phyloP scores from a whole-genome alignment of 2,329 filamentous ascomycete genomes.

The Aspergillus pseudoviridinutans region DNA sequence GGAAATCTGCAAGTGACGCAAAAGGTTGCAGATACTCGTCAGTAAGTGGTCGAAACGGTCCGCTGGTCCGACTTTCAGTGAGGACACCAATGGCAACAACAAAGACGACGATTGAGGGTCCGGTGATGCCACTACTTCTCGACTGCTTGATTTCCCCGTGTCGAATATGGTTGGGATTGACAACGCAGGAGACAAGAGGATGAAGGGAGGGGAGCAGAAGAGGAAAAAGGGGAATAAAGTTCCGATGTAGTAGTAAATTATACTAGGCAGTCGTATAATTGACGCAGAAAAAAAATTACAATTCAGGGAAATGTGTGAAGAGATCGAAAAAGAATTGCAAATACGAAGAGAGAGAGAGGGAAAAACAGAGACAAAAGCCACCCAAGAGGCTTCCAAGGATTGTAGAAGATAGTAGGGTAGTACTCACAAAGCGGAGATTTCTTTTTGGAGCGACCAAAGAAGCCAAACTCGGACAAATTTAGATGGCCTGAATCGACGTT shows the following conservation, averaged over 20 bases:
- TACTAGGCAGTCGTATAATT: neutral
- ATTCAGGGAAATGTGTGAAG: constrained; percentile 3
- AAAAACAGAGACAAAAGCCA: constrained; percentile 6
- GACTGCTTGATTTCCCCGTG: neutral
- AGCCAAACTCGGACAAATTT: constrained; percentile 30
- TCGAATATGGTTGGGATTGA: neutral
- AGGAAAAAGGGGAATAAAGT: constrained; percentile 3
- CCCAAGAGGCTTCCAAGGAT: constrained; percentile 10
- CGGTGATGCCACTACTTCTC: neutral
- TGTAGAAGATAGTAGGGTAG: constrained; percentile 18
- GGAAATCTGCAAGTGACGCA: constrained; percentile 23
- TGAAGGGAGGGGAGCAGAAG: neutral
- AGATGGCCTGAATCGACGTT: constrained; percentile 29
- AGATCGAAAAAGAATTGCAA: constrained; percentile 5
- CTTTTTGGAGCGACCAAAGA: constrained; percentile 36
- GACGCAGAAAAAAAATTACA: constrained; percentile 3
- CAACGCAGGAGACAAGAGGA: neutral
- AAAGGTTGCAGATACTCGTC: constrained; percentile 1
- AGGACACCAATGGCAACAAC: neutral
- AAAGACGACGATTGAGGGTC: neutral
- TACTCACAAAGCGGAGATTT: constrained; percentile 29
- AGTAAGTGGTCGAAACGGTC: constrained; percentile 2
- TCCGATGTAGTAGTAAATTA: neutral
- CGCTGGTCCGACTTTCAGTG: neutral
- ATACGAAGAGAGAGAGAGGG: neutral